These are phyloP conservation scores for Phytophthora fragariaefolia DNA, from an alignment of 352 stramenopile species.

Conservation along the genomic window DNA sequence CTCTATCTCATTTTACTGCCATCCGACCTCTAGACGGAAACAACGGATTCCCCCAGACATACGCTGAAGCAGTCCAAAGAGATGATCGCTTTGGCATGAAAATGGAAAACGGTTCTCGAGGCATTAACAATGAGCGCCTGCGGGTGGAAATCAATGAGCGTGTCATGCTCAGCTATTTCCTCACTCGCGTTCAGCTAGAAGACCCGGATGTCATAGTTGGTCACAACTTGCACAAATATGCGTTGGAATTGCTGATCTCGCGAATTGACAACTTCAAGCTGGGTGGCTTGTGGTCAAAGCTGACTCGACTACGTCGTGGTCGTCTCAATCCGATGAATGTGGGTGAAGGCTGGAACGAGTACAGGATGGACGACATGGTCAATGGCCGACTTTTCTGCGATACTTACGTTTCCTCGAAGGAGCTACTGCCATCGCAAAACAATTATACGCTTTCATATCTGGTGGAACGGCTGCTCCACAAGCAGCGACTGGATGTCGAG, in stretches of 20 bases:
- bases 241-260: conserved; percentile 97
- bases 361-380: conserved; percentile 89
- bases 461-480: conserved; percentile 91
- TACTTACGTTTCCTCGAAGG: conserved; percentile 98
- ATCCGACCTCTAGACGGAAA: conserved; percentile 82
- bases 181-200: conserved; percentile 93
- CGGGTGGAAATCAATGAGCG: conserved; percentile 85
- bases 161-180: conserved; percentile 87
- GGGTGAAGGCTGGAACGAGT: conserved; percentile 89
- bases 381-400: conserved; percentile 97
- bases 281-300: conserved; percentile 82
- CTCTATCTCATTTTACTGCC: conserved; percentile 80
- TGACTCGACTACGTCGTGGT: conserved; percentile 82
- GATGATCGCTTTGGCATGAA: conserved; percentile 74
- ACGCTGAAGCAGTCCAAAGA: conserved; percentile 51
- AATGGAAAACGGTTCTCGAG: conserved; percentile 36
- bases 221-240: conserved; percentile 99
- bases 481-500: conserved; percentile 92
- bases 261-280: conserved; percentile 94
- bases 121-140: conserved; percentile 61
- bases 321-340: conserved; percentile 80
- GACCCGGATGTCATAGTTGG: conserved; percentile 99
- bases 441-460: conserved; percentile 98
- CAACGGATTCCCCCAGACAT: conserved; percentile 63
- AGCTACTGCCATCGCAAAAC: conserved; percentile 97